phyloP scores from a whole-genome alignment of 129 eudicot genomes.

The Tagetes patula region DNA sequence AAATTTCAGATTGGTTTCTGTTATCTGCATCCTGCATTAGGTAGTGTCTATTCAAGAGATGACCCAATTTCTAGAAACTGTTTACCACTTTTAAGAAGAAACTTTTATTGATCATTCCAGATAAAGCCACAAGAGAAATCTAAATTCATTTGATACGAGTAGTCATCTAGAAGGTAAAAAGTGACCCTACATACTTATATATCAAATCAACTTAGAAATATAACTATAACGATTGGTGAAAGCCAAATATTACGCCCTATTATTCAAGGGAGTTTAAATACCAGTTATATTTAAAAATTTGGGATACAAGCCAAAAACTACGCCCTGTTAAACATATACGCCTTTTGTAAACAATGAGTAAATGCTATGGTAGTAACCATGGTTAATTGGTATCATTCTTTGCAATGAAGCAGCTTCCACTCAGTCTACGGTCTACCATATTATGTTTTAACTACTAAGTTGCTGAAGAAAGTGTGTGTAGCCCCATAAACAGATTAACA shows the following conservation, averaged over 20 bases:
- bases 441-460: neutral
- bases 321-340: neutral
- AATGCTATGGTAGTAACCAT: neutral
- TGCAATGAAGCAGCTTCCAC: neutral
- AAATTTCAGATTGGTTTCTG: neutral
- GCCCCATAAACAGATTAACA: neutral
- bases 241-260: neutral
- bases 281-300: neutral
- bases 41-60: neutral
- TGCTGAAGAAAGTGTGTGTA: neutral
- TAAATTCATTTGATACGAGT: neutral
- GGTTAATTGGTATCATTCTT: neutral
- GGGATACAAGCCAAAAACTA: neutral
- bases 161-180: neutral
- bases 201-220: too few species aligned
- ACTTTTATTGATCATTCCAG: too few species aligned
- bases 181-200: conserved; percentile 11
- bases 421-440: neutral
- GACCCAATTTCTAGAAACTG: neutral
- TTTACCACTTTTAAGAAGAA: neutral
- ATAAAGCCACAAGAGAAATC: neutral
- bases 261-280: neutral
- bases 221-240: too few species aligned
- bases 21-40: neutral
- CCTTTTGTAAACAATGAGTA: neutral